phyloP scores from a whole-genome alignment of 23 red algal species.

The Gracilaria gracilis region DNA sequence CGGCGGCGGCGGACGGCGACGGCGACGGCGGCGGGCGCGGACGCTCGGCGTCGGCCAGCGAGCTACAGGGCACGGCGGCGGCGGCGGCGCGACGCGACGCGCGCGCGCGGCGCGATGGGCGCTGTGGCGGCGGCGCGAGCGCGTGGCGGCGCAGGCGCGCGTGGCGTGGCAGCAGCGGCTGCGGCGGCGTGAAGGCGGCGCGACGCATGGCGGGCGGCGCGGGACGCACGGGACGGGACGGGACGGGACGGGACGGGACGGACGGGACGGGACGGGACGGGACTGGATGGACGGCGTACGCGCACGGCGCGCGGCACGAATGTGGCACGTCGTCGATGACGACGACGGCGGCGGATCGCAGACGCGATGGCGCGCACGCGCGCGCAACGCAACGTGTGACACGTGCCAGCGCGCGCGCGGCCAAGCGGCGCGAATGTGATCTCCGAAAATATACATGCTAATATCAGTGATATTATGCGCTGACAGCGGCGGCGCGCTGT shows the following conservation, averaged over 20 bases:
- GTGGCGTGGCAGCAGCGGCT: not conserved
- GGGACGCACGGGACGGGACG: not conserved
- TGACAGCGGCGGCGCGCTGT: too few relatives aligned
- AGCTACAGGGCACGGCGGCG: not conserved
- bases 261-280: not conserved
- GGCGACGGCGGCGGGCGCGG: not conserved
- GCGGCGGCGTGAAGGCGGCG: not conserved
- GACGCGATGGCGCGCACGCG: too few relatives aligned
- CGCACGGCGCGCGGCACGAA: too few relatives aligned
- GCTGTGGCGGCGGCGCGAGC: not conserved
- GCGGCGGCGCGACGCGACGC: not conserved
- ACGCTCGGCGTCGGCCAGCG: not conserved
- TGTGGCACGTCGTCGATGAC: too few relatives aligned
- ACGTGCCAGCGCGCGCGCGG: too few relatives aligned
- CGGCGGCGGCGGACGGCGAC: not conserved
- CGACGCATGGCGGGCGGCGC: not conserved
- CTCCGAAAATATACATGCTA: too few relatives aligned
- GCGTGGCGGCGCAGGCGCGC: not conserved
- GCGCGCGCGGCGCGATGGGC: not conserved
- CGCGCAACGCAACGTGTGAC: too few relatives aligned
- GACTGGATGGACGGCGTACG: too few relatives aligned
- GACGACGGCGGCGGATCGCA: too few relatives aligned
- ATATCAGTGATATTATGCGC: too few relatives aligned
- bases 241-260: not conserved
- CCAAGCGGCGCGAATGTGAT: too few relatives aligned